Conservation (phyloP, 495 filamentous ascomycete species). For the Extremus antarcticus region DNA sequence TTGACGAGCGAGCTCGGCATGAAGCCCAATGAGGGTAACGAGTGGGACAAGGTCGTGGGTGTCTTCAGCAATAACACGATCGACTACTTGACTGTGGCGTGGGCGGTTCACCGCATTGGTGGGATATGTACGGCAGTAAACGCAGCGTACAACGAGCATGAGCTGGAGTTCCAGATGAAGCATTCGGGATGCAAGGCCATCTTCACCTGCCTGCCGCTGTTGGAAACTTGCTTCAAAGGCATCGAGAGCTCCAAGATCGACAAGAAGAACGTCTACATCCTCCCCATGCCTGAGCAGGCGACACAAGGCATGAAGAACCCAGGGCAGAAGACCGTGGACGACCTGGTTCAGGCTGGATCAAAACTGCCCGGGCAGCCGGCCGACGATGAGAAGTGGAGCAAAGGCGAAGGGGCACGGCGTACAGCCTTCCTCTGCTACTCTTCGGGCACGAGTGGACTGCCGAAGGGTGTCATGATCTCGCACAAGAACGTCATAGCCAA, state of each 20-base stretch:
- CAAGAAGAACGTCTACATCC: constrained; percentile 60
- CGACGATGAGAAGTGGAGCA: constrained; percentile 39
- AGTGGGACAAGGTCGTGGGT: constrained; percentile 78
- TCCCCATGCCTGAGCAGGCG: constrained; percentile 50
- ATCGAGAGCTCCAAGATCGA: constrained; percentile 57
- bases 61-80: constrained; percentile 78
- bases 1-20: constrained; percentile 66
- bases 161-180: constrained; percentile 69
- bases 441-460: constrained; percentile 77
- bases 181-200: constrained; percentile 64
- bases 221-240: constrained; percentile 59
- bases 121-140: constrained; percentile 74
- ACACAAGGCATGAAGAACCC: constrained; percentile 39
- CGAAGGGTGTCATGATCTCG: constrained; percentile 94
- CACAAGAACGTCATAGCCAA: constrained; percentile 86
- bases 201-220: constrained; percentile 68
- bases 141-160: constrained; percentile 64
- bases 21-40: constrained; percentile 59
- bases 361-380: constrained; percentile 33
- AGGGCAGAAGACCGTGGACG: constrained; percentile 58
- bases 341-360: constrained; percentile 56
- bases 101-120: constrained; percentile 64
- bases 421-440: constrained; percentile 84
- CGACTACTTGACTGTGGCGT: constrained; percentile 65
- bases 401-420: constrained; percentile 64